Conservation (phyloP, 768 basidiomycete genomes). For the Cytidiella melzeri region DNA sequence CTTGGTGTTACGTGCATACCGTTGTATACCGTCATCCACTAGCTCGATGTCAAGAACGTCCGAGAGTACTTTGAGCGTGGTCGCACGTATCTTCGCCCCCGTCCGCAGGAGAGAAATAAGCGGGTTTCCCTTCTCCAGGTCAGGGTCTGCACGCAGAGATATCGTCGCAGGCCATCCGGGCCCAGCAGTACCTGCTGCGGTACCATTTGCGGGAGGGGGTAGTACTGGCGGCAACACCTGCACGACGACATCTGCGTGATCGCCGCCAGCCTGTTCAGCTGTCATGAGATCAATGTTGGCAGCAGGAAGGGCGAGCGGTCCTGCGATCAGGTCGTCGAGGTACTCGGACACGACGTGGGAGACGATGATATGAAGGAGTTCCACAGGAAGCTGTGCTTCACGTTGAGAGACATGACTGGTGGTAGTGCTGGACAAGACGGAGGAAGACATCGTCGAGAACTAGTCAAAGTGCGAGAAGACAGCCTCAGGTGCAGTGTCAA, state of each 20-base stretch:
- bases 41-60: neutral
- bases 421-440: too few species aligned
- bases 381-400: neutral
- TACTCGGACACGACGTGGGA: neutral
- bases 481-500: too few species aligned
- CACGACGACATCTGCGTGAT: too few species aligned
- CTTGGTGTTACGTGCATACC: neutral
- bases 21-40: neutral
- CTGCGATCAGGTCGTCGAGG: neutral
- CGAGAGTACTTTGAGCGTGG: neutral
- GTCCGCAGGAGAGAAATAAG: neutral
- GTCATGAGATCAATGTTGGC: neutral
- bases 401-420: too few species aligned
- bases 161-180: neutral
- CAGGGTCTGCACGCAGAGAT: neutral
- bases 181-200: neutral
- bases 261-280: too few species aligned
- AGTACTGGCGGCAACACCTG: neutral
- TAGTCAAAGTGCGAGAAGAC: too few species aligned
- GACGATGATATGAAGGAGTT: conserved; percentile 1
- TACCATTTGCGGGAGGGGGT: neutral
- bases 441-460: too few species aligned
- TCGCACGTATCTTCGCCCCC: neutral
- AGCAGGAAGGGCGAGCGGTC: neutral
- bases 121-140: neutral